phyloP scores from a whole-genome alignment of 805 yeast genomes.

The Nakazawaea ishiwadae region DNA sequence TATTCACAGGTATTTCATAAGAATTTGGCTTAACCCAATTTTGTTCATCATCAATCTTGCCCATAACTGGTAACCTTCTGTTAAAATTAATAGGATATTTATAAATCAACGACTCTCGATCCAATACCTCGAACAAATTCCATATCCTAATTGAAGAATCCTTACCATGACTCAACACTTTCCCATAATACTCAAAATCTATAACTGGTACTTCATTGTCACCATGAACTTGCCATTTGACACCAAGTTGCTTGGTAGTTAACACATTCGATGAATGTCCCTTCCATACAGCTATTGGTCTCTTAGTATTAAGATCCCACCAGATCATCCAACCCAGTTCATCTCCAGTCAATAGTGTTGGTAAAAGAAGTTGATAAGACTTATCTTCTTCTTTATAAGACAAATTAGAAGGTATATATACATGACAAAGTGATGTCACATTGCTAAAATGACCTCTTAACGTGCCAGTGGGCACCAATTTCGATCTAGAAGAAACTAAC shows the following conservation, averaged over 20 bases:
- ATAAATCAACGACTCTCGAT: constrained; percentile 14
- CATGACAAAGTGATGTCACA: constrained; percentile 22
- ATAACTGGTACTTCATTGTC: constrained; percentile 15
- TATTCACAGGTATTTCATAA: constrained; percentile 62
- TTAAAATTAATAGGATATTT: constrained; percentile 16
- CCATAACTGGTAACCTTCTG: constrained; percentile 16
- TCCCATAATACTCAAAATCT: constrained; percentile 29
- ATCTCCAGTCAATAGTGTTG: constrained; percentile 50
- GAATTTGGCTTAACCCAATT: constrained; percentile 21
- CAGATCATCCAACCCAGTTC: constrained; percentile 56
- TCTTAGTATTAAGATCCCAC: constrained; percentile 57
- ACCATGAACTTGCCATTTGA: constrained; percentile 21
- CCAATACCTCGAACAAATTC: constrained; percentile 26
- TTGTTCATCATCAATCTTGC: constrained; percentile 15
- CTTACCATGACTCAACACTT: constrained; percentile 58
- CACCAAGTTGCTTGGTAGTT: constrained; percentile 41
- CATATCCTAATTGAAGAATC: constrained; percentile 54
- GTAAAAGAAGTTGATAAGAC: constrained; percentile 22
- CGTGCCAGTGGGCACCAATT: constrained; percentile 7
- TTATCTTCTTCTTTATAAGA: constrained; percentile 3
- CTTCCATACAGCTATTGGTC: constrained; percentile 55
- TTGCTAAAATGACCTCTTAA: constrained; percentile 21
- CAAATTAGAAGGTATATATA: constrained; percentile 15
- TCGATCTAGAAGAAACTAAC: background rate
- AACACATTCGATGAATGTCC: constrained; percentile 53